phyloP scores from a whole-genome alignment of 2,329 filamentous ascomycete species.

The Coleophoma cylindrospora region DNA sequence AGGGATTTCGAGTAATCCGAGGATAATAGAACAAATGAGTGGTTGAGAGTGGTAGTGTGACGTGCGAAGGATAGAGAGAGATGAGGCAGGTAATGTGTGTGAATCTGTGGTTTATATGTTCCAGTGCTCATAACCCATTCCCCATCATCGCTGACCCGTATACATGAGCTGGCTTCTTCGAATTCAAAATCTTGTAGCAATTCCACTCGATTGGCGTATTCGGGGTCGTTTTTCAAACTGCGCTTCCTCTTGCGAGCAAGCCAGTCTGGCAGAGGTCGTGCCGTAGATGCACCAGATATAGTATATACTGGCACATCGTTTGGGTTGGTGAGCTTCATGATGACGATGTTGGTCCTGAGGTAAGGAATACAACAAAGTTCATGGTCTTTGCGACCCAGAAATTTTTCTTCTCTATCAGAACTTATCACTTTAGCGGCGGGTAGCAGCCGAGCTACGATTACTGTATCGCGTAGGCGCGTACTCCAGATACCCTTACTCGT shows the following conservation, averaged over 20 bases:
- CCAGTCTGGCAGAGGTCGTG: conserved; percentile 90
- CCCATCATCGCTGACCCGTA: conserved; percentile 88
- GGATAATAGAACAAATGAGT: conserved; percentile 84
- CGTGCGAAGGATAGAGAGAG: conserved; percentile 89
- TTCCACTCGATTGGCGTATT: conserved; percentile 91
- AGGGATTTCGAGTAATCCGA: conserved; percentile 91
- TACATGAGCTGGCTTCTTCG: conserved; percentile 87
- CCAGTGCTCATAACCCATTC: conserved; percentile 97
- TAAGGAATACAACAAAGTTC: background rate
- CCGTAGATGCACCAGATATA: conserved; percentile 84
- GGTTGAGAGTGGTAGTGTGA: conserved; percentile 87
- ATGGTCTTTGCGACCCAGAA: background rate
- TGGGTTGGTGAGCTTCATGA: conserved; percentile 78
- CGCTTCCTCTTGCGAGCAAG: conserved; percentile 84
- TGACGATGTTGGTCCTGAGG: conserved; percentile 4
- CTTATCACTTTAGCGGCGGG: conserved; percentile 6
- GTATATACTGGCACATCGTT: conserved; percentile 89
- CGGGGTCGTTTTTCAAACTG: conserved; percentile 85
- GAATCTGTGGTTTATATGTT: conserved; percentile 75
- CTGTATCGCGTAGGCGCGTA: no score
- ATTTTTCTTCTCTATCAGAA: background rate
- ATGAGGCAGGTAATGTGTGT: conserved; percentile 91
- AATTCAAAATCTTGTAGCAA: conserved; percentile 97
- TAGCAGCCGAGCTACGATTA: background rate
- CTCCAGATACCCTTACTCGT: no score